These are phyloP conservation scores for Rosa rugosa DNA, from an alignment of 306 rosid species.

Conservation along the genomic window DNA sequence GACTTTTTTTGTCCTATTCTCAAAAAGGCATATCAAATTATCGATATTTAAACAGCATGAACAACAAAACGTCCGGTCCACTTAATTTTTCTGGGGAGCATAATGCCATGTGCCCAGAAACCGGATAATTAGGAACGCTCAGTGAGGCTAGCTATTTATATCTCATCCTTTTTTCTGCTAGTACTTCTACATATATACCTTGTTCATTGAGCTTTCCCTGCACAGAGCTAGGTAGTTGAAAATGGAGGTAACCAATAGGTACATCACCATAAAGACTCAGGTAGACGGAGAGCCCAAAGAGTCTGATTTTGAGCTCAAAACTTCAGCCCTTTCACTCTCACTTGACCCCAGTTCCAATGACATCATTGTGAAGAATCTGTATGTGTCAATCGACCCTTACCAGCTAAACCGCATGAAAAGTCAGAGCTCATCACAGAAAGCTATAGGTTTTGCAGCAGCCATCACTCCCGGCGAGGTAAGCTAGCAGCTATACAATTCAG, in stretches of 20 bases:
- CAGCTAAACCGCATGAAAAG: conserved; percentile 63
- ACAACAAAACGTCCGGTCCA: no score
- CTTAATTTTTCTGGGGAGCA: no score
- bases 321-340: conserved; percentile 27
- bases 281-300: conserved; percentile 52
- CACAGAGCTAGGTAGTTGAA: not conserved
- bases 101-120: no score
- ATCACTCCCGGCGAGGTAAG: conserved; percentile 50
- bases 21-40: no score
- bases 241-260: conserved; percentile 46
- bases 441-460: conserved; percentile 31
- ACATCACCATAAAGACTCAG: conserved; percentile 34
- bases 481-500: not conserved
- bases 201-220: not conserved
- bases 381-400: conserved; percentile 64
- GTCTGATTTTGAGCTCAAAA: conserved; percentile 53
- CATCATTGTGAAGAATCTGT: conserved; percentile 53
- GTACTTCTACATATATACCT: no score
- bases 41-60: no score
- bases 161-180: not conserved
- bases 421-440: conserved; percentile 39
- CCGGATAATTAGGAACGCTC: no score
- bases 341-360: conserved; percentile 41
- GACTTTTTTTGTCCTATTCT: no score
- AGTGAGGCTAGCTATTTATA: not conserved